These are phyloP conservation scores for Silybum marianum DNA, from an alignment of 129 eudicot genomes.

Conservation along the genomic window DNA sequence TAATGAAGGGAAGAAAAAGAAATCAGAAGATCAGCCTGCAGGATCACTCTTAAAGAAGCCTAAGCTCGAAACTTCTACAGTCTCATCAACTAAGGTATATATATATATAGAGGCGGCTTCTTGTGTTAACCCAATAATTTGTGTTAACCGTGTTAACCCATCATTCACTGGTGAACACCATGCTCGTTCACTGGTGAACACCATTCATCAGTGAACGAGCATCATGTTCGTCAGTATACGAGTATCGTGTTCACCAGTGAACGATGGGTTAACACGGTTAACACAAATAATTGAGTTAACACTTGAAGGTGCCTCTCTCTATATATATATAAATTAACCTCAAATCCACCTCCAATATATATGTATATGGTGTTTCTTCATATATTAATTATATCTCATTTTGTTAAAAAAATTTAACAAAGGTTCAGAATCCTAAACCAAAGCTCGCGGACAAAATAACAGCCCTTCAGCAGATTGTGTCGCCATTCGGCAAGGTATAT, in stretches of 20 bases:
- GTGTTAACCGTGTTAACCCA: too few species aligned
- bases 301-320: too few species aligned
- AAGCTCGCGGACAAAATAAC: slow-evolving; percentile 65
- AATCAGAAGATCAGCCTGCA: slow-evolving; percentile 41
- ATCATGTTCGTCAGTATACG: too few species aligned
- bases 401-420: not conserved
- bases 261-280: too few species aligned
- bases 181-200: too few species aligned
- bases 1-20: slow-evolving; percentile 56
- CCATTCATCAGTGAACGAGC: too few species aligned
- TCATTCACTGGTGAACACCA: too few species aligned
- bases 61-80: slow-evolving; percentile 46
- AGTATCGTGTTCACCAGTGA: too few species aligned
- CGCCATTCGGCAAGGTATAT: slow-evolving; percentile 63
- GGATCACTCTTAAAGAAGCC: slow-evolving; percentile 47
- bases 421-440: slow-evolving; percentile 57
- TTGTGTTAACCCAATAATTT: too few species aligned
- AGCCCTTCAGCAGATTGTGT: slow-evolving; percentile 67
- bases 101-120: too few species aligned
- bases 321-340: not conserved
- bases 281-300: too few species aligned
- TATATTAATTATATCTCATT: not conserved
- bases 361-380: not conserved
- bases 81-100: slow-evolving; percentile 54
- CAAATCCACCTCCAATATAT: not conserved